A percentile compares a stretch with the other conserved stretches of the same genome.
These are phyloP conservation scores for Sphaerobolus stellatus DNA, from an alignment of 1,284 basidiomycete genomes.

Conservation along the genomic window DNA sequence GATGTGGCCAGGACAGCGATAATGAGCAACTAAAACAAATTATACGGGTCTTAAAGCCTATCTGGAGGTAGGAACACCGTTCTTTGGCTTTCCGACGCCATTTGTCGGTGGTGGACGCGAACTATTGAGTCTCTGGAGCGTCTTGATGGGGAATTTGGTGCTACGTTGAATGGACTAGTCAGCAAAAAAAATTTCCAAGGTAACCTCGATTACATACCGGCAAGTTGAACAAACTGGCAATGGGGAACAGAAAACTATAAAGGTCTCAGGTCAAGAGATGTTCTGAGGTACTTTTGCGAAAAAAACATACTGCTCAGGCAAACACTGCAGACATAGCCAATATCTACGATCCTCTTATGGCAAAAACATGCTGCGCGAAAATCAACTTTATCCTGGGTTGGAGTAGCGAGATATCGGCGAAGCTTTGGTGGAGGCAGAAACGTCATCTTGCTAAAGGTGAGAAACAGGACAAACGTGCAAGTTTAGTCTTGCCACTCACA, in stretches of 20 bases:
- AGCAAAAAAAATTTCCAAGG: conserved; percentile 6
- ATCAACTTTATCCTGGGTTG: conserved; percentile 93
- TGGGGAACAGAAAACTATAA: conserved; percentile 85
- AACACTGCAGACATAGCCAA: conserved; percentile 97
- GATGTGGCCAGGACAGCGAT: no score
- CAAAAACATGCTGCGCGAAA: conserved; percentile 99
- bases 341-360: conserved; percentile 94
- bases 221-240: conserved; percentile 93
- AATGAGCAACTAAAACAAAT: no score
- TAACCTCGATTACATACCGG: conserved; percentile 51
- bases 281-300: background rate
- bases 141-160: conserved; percentile 92
- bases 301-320: conserved; percentile 84
- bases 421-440: conserved; percentile 85
- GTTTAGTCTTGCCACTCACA: conserved; percentile 41
- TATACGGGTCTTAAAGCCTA: no score
- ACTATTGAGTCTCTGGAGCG: conserved; percentile 76
- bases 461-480: background rate
- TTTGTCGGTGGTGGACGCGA: conserved; percentile 38
- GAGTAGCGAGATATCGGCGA: conserved; percentile 77
- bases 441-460: conserved; percentile 64
- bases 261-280: background rate
- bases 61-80: conserved; percentile 1
- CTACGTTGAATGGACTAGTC: conserved; percentile 38
- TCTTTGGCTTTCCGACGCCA: conserved; percentile 6